Percentiles rank a stretch among this genome's conserved stretches.
phyloP scores from a whole-genome alignment of 495 filamentous ascomycete genomes.

The Aspergillus campestris region DNA sequence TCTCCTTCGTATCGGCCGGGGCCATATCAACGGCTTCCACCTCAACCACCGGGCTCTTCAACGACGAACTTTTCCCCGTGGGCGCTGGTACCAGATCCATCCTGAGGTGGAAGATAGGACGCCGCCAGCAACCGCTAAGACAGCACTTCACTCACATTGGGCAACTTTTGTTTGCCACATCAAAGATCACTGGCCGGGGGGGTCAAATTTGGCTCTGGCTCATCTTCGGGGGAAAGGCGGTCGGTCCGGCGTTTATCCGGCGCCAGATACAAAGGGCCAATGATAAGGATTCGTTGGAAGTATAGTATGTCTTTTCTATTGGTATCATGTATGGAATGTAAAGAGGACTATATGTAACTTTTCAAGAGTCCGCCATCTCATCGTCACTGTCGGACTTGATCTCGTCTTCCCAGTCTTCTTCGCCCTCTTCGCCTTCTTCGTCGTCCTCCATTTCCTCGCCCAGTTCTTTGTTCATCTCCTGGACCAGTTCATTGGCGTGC shows the following conservation, averaged over 20 bases:
- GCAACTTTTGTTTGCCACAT: constrained; percentile 17
- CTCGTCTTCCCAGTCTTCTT: constrained; percentile 30
- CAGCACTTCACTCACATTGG: constrained; percentile 26
- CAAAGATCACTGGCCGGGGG: constrained; percentile 6
- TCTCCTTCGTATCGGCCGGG: constrained; percentile 14
- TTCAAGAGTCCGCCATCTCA: constrained; percentile 42
- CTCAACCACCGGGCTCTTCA: constrained; percentile 39
- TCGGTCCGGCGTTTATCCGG: constrained; percentile 32
- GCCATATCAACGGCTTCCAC: constrained; percentile 35
- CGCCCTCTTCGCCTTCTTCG: constrained; percentile 40
- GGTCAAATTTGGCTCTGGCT: constrained; percentile 23
- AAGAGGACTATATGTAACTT: constrained; percentile 16
- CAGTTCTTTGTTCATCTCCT: constrained; percentile 46
- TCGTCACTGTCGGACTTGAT: constrained; percentile 38
- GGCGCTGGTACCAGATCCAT: constrained; percentile 39
- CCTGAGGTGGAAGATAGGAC: constrained; percentile 21
- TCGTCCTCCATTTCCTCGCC: constrained; percentile 46
- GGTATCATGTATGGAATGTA: constrained; percentile 26
- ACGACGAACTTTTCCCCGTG: constrained; percentile 27
- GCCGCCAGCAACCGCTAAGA: constrained; percentile 27
- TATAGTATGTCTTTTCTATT: constrained; percentile 10
- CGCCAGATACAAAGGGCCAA: constrained; percentile 11
- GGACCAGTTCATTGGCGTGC: constrained; percentile 49
- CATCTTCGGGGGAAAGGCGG: constrained; percentile 14
- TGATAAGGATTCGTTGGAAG: neutral